Evolutionary conservation across 1,284 basidiomycete genomes (phyloP).

Genomic region (Ustilago lituana): DNA sequence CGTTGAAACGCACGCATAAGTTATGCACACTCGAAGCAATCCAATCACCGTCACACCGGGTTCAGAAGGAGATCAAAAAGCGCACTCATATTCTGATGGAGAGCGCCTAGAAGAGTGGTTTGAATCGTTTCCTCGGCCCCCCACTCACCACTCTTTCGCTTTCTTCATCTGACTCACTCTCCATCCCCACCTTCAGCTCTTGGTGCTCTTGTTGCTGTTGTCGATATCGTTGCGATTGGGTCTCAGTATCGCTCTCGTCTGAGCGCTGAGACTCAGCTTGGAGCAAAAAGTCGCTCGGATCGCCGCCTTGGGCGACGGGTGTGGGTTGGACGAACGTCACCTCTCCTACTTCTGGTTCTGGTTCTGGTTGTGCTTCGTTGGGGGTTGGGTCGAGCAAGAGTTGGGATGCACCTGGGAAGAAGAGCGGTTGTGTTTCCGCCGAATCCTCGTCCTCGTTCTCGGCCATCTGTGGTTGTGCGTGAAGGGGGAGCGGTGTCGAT

Average conservation of each 20-base stretch:
- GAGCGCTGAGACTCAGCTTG: background rate
- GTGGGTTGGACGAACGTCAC: slow-evolving; percentile 17
- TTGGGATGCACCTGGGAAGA: slow-evolving; percentile 37
- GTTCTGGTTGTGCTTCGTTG: background rate
- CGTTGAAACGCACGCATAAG: background rate
- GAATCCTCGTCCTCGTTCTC: background rate
- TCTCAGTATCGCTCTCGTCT: background rate
- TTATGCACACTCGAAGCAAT: no score
- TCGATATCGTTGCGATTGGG: no score
- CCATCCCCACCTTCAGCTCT: background rate
- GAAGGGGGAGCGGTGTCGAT: slow-evolving; percentile 13
- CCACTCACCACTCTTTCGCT: background rate
- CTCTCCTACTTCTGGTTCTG: no score
- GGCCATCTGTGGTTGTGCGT: background rate
- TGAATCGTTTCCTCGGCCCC: slow-evolving; percentile 25
- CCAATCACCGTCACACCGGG: no score
- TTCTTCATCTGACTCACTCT: slow-evolving; percentile 3
- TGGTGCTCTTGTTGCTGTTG: background rate
- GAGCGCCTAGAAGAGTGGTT: slow-evolving; percentile 26
- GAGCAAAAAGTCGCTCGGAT: slow-evolving; percentile 22
- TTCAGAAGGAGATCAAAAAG: slow-evolving; percentile 1
- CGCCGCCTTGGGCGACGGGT: slow-evolving; percentile 27
- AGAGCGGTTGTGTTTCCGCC: slow-evolving; percentile 26
- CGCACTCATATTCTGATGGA: no score
- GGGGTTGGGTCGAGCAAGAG: slow-evolving; percentile 8